Conservation (phyloP, 768 basidiomycete species). For the Gymnopilus dilepis region DNA sequence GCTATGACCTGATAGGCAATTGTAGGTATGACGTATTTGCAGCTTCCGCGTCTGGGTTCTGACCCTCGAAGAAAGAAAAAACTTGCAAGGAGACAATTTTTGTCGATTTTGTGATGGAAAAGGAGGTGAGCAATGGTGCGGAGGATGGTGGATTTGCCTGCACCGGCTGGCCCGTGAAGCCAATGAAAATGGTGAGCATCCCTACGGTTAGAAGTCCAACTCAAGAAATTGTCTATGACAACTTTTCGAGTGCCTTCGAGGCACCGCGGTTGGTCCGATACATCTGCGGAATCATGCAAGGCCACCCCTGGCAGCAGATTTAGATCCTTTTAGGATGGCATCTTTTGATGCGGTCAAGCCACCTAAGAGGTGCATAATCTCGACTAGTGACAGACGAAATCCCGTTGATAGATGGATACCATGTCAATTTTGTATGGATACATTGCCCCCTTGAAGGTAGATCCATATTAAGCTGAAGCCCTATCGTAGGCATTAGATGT, state of each 20-base stretch:
- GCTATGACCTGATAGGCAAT: conserved; percentile 1
- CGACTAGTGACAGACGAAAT: no score
- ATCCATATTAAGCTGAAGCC: no score
- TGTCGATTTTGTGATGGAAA: background rate
- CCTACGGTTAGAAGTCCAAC: background rate
- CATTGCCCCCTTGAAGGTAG: no score
- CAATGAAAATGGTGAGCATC: background rate
- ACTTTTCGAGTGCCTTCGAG: background rate
- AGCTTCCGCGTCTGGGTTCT: background rate
- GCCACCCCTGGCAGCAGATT: no score
- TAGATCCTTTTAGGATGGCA: no score
- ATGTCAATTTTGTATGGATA: no score
- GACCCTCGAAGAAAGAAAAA: background rate
- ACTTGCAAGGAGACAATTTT: background rate
- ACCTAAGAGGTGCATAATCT: no score
- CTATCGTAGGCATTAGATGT: no score
- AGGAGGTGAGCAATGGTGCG: background rate
- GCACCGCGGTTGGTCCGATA: background rate
- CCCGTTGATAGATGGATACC: no score
- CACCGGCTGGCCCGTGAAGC: background rate
- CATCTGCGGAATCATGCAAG: background rate
- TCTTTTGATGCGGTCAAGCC: no score
- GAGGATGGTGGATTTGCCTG: background rate
- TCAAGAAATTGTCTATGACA: background rate
- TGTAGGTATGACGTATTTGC: conserved; percentile 8